These are phyloP conservation scores for Chaetothyriales sp. DNA, from an alignment of 2,329 filamentous ascomycete species.

Conservation along the genomic window DNA sequence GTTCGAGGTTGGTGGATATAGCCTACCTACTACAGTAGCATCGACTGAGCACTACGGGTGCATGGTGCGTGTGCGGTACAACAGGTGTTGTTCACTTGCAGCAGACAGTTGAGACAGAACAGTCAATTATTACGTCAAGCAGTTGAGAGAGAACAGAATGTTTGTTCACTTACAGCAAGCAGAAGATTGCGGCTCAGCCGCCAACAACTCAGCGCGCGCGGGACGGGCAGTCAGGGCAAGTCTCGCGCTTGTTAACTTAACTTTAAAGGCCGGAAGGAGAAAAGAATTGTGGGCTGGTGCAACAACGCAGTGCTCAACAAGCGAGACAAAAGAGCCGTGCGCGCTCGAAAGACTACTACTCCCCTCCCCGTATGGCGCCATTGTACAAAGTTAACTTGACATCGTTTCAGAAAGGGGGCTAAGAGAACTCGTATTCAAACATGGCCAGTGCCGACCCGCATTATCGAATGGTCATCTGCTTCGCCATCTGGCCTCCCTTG, in stretches of 20 bases:
- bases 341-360: background rate
- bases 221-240: background rate
- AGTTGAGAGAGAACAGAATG: no score
- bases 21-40: no score
- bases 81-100: no score
- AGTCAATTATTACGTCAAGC: no score
- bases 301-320: background rate
- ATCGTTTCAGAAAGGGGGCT: background rate
- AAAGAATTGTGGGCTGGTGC: background rate
- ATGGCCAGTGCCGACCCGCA: background rate
- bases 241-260: background rate
- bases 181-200: background rate
- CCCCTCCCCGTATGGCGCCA: background rate
- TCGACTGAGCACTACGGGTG: no score
- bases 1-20: no score
- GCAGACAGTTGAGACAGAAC: no score
- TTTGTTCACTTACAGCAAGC: no score
- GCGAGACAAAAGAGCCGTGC: no score
- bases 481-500: constrained; percentile 71
- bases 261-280: background rate
- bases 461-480: constrained; percentile 88
- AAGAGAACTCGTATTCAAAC: background rate
- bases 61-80: no score
- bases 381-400: background rate
- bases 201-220: background rate